These are phyloP conservation scores for Melampsora americana DNA, from an alignment of 1,284 basidiomycete species.

Conservation along the genomic window DNA sequence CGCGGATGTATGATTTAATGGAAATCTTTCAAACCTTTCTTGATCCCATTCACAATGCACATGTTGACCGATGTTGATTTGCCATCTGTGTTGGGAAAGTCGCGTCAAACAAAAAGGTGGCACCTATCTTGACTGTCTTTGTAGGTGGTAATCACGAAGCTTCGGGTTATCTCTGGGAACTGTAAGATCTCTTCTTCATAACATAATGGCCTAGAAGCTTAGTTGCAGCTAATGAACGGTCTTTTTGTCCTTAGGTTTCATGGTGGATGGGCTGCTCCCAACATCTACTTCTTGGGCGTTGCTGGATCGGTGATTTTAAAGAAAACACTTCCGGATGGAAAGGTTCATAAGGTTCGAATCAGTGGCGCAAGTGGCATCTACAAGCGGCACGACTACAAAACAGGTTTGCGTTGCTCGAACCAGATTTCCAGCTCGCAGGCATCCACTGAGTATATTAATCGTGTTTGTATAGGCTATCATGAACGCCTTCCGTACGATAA, in stretches of 20 bases:
- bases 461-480: constrained; percentile 61
- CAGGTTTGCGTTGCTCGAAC: constrained; percentile 60
- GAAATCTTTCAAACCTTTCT: background rate
- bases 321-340: constrained; percentile 30
- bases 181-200: constrained; percentile 62
- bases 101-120: constrained; percentile 53
- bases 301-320: constrained; percentile 81
- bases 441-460: background rate
- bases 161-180: constrained; percentile 93
- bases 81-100: constrained; percentile 25
- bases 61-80: constrained; percentile 23
- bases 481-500: constrained; percentile 69
- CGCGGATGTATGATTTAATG: background rate
- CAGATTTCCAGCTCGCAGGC: constrained; percentile 5
- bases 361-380: constrained; percentile 90
- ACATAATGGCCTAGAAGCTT: constrained; percentile 32
- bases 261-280: constrained; percentile 71
- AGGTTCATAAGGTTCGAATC: constrained; percentile 69
- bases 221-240: background rate
- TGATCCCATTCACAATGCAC: background rate
- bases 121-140: constrained; percentile 84
- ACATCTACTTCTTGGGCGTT: constrained; percentile 92
- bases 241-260: constrained; percentile 46
- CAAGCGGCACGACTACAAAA: constrained; percentile 72
- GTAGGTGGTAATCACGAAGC: constrained; percentile 99